Base-by-base conservation (phyloP, 2,329 filamentous ascomycete genomes). In the Aspergillus awamori region DNA sequence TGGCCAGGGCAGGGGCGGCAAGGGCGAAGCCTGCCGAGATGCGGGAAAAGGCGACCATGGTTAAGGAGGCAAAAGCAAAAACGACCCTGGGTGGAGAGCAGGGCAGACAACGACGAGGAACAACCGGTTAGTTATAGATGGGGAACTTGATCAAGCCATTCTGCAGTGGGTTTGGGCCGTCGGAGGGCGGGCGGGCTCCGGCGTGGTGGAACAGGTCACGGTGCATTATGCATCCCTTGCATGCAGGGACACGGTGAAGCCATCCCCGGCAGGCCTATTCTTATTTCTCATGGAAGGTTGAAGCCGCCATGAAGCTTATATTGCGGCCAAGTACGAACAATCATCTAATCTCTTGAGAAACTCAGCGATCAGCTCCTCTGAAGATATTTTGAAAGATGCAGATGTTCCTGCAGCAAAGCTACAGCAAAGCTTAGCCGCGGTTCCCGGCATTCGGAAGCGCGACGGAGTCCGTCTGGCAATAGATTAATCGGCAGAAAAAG, bases 121-220 rank as follows among this genome's bases (percentile, higher is more conserved):
- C 5, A 0, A 5, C 11, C 33, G 11, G 20, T 22, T 15, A 3
- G 11, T 45, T 45, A 45, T 45, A 24, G 17, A 43, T 1, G 3
- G 8, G 4, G 39, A 33, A 33, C 0, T 11, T 6, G 0, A 43
- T 43, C 0, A 67, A 76, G 28, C 41, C 41, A 43, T 43, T 43
- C 17, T 43, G 41, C 41, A 20, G 41, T 22, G 17, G 41, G 10
- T 22, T 22, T 43, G 17, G 17, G 7, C 41, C 41, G 41, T 22
- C 41, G 41, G 41, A 45, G 10, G 20, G 10, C 41, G 41, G 41
- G 13, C 20, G 41, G 22, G 20, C 41, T 45, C 41, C 41, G 41
- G 41, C 17, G 41, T 45, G 41, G 41, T 22, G 41, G 17, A 43
- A 43, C 17, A 45, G 20, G 20, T 45, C 41, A 11, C 41, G 41